Conservation (phyloP, 1,139 yeast species). For the Suhomyces choctaworum region DNA sequence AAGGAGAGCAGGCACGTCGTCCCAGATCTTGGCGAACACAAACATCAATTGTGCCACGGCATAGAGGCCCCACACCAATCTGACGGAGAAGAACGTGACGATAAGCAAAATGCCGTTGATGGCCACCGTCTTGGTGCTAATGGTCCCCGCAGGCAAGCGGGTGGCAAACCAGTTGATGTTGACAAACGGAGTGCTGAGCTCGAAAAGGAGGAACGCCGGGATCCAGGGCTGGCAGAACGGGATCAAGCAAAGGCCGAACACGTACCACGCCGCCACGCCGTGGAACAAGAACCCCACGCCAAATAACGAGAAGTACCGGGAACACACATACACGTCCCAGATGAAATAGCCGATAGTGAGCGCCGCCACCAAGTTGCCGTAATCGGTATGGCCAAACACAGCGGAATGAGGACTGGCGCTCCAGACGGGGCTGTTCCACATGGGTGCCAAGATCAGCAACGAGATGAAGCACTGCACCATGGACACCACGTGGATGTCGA, state of each 20-base stretch:
- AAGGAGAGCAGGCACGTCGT: conserved; percentile 21
- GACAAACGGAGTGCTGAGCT: conserved; percentile 89
- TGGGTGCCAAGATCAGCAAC: conserved; percentile 53
- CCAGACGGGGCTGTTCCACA: conserved; percentile 53
- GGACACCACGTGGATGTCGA: conserved; percentile 87
- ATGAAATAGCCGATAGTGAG: conserved; percentile 82
- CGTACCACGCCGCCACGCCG: conserved; percentile 79
- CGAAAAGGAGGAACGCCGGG: conserved; percentile 83
- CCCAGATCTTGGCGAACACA: conserved; percentile 49
- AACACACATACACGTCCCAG: conserved; percentile 83
- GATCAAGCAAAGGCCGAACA: conserved; percentile 55
- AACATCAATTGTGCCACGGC: conserved; percentile 56
- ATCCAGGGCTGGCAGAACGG: conserved; percentile 71
- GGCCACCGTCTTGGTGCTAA: conserved; percentile 52
- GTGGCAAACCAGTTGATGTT: conserved; percentile 90
- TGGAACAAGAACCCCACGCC: conserved; percentile 86
- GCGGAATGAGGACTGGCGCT: conserved; percentile 42
- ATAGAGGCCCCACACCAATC: conserved; percentile 89
- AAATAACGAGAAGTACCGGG: conserved; percentile 59
- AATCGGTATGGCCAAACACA: conserved; percentile 71
- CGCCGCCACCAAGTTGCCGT: conserved; percentile 68
- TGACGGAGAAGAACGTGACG: conserved; percentile 66
- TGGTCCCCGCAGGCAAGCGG: conserved; percentile 61
- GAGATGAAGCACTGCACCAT: conserved; percentile 76
- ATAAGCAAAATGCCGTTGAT: conserved; percentile 73